These are phyloP conservation scores for Crucihimalaya himalaica DNA, from an alignment of 345 rosid species.

Conservation along the genomic window DNA sequence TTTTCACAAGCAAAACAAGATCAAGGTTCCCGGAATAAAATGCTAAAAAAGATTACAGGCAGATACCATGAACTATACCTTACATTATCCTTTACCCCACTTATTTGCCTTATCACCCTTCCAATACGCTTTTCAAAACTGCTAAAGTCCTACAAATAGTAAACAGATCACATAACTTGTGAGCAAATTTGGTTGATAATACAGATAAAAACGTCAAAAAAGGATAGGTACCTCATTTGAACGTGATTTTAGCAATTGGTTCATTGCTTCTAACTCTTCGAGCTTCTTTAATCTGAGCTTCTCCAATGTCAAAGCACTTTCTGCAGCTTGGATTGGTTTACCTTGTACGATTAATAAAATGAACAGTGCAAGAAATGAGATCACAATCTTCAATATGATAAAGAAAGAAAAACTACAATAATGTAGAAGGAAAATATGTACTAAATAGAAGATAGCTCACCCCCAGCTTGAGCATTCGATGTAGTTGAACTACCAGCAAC, in stretches of 20 bases:
- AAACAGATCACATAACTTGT: conserved; percentile 14
- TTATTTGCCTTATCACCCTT: conserved; percentile 66
- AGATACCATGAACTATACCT: conserved; percentile 51
- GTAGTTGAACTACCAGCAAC: conserved; percentile 37
- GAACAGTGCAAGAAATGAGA: conserved; percentile 8
- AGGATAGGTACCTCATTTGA: conserved; percentile 54
- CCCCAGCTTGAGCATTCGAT: conserved; percentile 42
- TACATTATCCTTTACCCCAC: conserved; percentile 68
- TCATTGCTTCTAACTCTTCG: conserved; percentile 55
- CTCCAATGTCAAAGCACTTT: conserved; percentile 67
- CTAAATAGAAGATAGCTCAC: conserved; percentile 37
- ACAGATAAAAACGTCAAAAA: neutral
- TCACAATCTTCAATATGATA: conserved; percentile 20
- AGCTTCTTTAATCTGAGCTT: conserved; percentile 64
- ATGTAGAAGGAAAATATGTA: conserved; percentile 2
- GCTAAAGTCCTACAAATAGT: conserved; percentile 59
- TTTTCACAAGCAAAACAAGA: conserved; percentile 16
- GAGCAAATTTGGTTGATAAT: conserved; percentile 16
- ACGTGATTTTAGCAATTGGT: conserved; percentile 46
- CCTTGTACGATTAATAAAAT: conserved; percentile 41
- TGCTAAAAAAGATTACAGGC: neutral
- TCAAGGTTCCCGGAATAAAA: neutral
- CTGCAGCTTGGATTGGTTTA: conserved; percentile 62
- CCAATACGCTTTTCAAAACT: conserved; percentile 58
- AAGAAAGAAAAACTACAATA: conserved; percentile 20